These are phyloP conservation scores for Phyllosticta capitalensis DNA, from an alignment of 2,329 filamentous ascomycete species.

Conservation along the genomic window DNA sequence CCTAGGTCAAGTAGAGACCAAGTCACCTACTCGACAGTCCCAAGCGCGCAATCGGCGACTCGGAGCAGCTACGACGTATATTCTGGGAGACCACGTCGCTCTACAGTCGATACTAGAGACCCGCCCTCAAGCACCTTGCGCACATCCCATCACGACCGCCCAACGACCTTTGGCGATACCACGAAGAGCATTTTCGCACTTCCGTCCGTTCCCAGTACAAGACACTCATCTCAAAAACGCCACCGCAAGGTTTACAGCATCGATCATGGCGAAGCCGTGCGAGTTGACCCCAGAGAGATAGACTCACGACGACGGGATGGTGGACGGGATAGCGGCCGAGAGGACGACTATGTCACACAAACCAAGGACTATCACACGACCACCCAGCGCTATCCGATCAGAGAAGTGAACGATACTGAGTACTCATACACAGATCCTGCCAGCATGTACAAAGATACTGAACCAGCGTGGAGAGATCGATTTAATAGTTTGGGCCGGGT, in stretches of 20 bases:
- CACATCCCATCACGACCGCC: constrained; percentile 15
- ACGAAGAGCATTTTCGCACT: constrained; percentile 26
- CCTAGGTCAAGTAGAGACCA: constrained; percentile 27
- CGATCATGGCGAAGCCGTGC: constrained; percentile 30
- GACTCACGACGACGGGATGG: constrained; percentile 1
- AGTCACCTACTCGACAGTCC: constrained; percentile 34
- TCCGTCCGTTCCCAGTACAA: constrained; percentile 22
- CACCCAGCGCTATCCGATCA: constrained; percentile 15
- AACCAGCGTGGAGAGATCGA: constrained; percentile 38
- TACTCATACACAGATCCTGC: constrained; percentile 43
- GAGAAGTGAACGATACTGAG: constrained; percentile 31
- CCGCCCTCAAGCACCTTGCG: constrained; percentile 30
- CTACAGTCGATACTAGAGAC: constrained; percentile 29
- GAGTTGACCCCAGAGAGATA: constrained; percentile 7
- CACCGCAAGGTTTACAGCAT: constrained; percentile 37
- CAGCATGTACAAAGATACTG: constrained; percentile 42
- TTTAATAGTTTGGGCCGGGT: constrained; percentile 35
- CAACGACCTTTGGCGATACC: constrained; percentile 18
- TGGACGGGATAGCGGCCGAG: background rate
- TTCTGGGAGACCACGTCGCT: constrained; percentile 35
- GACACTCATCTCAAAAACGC: constrained; percentile 2
- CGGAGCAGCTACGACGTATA: constrained; percentile 34
- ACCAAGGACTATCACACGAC: constrained; percentile 16
- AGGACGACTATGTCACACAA: constrained; percentile 9
- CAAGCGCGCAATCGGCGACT: constrained; percentile 15